A percentile compares a stretch with the other conserved stretches of the same genome.
Conservation (phyloP, 257 asterid genomes). For the Solanum chiquidenum region DNA sequence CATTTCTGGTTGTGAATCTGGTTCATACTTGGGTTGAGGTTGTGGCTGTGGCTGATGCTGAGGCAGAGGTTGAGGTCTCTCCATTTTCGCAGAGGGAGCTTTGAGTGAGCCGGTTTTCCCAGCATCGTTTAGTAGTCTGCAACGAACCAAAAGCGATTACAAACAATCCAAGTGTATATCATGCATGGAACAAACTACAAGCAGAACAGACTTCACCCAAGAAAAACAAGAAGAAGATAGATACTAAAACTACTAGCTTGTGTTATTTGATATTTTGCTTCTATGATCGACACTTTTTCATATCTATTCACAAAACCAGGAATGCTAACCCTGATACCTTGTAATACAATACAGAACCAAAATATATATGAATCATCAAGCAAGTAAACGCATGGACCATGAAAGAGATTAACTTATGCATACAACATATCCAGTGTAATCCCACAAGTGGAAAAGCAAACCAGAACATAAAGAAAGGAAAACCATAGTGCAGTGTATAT, state of each 20-base stretch:
- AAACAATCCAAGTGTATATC: not conserved
- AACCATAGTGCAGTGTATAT: not conserved
- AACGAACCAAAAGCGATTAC: not conserved
- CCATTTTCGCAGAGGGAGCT: not conserved
- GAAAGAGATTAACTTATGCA: not conserved
- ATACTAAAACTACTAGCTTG: not conserved
- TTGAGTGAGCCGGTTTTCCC: not conserved
- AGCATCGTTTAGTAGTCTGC: slow-evolving; percentile 1
- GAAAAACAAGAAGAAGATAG: not conserved
- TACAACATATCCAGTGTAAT: not conserved
- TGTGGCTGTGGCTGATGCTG: not conserved
- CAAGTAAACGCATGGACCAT: not conserved
- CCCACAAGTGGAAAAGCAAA: not conserved
- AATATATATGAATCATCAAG: not conserved
- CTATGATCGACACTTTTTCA: not conserved
- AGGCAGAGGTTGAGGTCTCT: not conserved
- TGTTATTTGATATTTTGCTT: not conserved
- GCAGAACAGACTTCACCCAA: not conserved
- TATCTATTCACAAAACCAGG: not conserved
- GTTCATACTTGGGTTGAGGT: not conserved
- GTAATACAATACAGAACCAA: not conserved
- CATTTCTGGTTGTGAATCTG: not conserved
- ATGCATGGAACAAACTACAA: not conserved
- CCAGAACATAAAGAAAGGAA: not conserved
- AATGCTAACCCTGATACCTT: not conserved